Base-by-base conservation (phyloP, 2,329 filamentous ascomycete genomes). In the Hansfordia pulvinata region DNA sequence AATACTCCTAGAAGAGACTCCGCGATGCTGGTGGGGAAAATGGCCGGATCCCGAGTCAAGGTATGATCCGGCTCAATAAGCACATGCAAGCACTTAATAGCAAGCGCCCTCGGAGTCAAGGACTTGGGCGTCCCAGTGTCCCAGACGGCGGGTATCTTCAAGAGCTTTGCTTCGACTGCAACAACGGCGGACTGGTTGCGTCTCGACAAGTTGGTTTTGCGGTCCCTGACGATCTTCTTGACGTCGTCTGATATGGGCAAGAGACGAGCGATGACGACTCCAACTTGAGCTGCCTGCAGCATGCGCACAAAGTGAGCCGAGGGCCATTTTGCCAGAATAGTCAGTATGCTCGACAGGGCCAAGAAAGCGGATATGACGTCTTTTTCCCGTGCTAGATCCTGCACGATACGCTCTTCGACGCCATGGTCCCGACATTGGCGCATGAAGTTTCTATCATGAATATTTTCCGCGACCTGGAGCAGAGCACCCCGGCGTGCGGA, bases 401-500 rank as follows among this genome's bases (percentile, higher is more conserved):
- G 60, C 27, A 84, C 67, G 10, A 94, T 58, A 17, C 67, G 68
- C 28, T 73, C 65, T 34, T 83, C 79, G 30, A 79, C 70, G 6
- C 73, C 71, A 37, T 83, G 76, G 34, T 85, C 76, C 12, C 79
- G 64, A 40, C 93, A 85, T 34, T 80, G 75, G 11, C 62, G 60
- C 16, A 70, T 57, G 39, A 81, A 85, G 1, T 58, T 59, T 39
- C 74, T 73, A 26, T 76, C 58, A 25, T 65, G 62, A 21, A 76
- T 56, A 39, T 70, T 73, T 23, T 63, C 58, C 2, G 64, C 64
- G 21, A 78, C 46, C 35, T 78, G 72, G 4, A 76, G 49, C 21
- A 78, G 50, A 2, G 69, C 69, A 27, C 64, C 62, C 28, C 72
- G 58, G 35, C 73, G 56, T 40, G 68, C 55, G 1, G 68, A 69